phyloP scores from a whole-genome alignment of 148 eudicot genomes.

The Vaccinium vitisidaea region DNA sequence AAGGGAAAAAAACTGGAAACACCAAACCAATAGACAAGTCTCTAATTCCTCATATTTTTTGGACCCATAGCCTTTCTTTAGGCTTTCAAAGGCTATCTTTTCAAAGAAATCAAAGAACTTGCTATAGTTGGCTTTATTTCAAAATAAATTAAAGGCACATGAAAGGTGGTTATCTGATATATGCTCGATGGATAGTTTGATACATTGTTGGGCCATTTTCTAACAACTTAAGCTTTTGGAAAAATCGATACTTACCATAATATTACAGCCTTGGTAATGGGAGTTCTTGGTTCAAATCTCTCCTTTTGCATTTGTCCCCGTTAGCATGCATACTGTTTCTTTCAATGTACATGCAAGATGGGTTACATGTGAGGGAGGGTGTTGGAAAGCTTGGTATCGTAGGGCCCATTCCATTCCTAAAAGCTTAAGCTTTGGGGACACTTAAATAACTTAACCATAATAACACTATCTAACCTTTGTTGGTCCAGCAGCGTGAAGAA shows the following conservation, averaged over 20 bases:
- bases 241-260: neutral
- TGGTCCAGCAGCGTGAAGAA: conserved; percentile 96
- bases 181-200: neutral
- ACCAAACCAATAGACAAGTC: neutral
- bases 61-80: neutral
- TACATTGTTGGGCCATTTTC: neutral
- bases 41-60: neutral
- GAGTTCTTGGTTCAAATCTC: neutral
- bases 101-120: neutral
- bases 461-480: conserved; percentile 51
- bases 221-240: neutral
- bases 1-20: neutral
- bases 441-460: neutral
- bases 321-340: neutral
- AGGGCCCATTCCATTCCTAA: neutral
- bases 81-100: neutral
- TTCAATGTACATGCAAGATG: neutral
- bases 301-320: neutral
- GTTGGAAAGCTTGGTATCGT: neutral
- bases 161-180: neutral
- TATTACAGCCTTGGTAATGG: neutral
- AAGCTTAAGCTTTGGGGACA: neutral
- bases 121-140: neutral
- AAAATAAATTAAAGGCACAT: conserved; percentile 4
- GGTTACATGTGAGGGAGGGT: neutral